phyloP scores from a whole-genome alignment of 1,284 basidiomycete genomes.

The Somion occarium region DNA sequence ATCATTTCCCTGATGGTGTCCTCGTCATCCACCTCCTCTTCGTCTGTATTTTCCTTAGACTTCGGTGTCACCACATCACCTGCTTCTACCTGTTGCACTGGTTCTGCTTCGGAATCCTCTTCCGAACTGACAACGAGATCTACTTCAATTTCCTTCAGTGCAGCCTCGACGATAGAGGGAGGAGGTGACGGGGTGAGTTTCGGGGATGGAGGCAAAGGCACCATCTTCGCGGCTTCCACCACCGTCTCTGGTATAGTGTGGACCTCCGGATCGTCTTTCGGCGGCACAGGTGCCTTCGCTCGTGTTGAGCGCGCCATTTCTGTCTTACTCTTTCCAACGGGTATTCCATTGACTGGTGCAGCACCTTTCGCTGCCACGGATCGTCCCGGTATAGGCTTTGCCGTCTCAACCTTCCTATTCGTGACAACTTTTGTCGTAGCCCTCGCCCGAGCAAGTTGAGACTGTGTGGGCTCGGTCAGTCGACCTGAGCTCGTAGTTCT shows the following conservation, averaged over 20 bases:
- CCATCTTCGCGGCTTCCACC: background rate
- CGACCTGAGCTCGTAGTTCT: background rate
- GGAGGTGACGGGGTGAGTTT: background rate
- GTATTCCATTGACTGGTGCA: background rate
- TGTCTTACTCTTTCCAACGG: background rate
- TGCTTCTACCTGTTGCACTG: background rate
- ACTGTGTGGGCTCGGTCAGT: conserved; percentile 7
- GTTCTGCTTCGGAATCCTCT: background rate
- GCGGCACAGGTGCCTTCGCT: background rate
- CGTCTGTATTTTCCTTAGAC: background rate
- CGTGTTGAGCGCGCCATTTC: background rate
- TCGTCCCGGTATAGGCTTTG: background rate
- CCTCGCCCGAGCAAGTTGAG: conserved; percentile 4
- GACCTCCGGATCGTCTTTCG: background rate
- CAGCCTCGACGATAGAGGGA: background rate
- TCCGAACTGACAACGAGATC: background rate
- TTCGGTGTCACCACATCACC: background rate
- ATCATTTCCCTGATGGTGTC: background rate
- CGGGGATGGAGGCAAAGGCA: background rate
- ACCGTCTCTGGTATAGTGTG: background rate
- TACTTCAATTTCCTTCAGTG: background rate
- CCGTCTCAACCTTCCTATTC: background rate
- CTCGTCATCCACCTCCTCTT: conserved; percentile 2
- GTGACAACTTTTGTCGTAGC: background rate
- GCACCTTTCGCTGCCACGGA: background rate